Evolutionary conservation across 495 filamentous ascomycete genomes (phyloP).

Genomic region (Xylaria intraflava): DNA sequence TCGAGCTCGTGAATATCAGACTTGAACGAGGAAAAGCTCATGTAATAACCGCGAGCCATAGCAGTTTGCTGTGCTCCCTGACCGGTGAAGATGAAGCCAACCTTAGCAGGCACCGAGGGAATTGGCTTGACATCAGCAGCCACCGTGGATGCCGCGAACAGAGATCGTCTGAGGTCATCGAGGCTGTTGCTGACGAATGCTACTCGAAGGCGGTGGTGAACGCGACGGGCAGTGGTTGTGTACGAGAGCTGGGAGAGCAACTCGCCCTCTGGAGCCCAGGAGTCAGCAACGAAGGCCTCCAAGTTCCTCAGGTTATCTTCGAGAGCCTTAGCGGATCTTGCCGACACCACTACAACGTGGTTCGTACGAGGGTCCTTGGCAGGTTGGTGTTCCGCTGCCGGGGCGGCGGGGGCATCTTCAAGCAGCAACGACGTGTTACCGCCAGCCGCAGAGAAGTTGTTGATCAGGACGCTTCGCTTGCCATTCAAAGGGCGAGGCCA

Average conservation of each 20-base stretch:
- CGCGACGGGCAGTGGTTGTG: slow-evolving; percentile 64
- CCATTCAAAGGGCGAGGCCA: slow-evolving; percentile 12
- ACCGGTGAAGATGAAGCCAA: slow-evolving; percentile 51
- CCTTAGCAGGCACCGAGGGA: too few species aligned
- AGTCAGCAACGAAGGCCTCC: slow-evolving; percentile 37
- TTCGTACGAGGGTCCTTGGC: slow-evolving; percentile 35
- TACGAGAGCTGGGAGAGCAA: slow-evolving; percentile 48
- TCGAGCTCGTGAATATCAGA: slow-evolving; percentile 53
- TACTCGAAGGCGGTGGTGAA: slow-evolving; percentile 58
- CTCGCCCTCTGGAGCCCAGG: too few species aligned
- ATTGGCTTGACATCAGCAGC: too few species aligned
- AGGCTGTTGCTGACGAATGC: slow-evolving; percentile 43
- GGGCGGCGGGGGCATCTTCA: slow-evolving; percentile 48
- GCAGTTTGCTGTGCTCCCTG: slow-evolving; percentile 47
- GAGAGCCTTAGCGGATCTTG: slow-evolving; percentile 29
- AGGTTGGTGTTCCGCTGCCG: slow-evolving; percentile 45
- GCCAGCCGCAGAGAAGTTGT: slow-evolving; percentile 50
- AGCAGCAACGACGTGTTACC: slow-evolving; percentile 49
- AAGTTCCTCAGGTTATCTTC: slow-evolving; percentile 25
- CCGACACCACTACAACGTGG: slow-evolving; percentile 44
- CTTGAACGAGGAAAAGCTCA: slow-evolving; percentile 48
- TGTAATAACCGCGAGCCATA: slow-evolving; percentile 54
- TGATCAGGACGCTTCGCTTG: slow-evolving; percentile 39
- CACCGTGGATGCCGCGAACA: too few species aligned
- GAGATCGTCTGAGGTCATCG: too few species aligned